Evolutionary conservation across 2,329 filamentous ascomycete genomes (phyloP), one percentile per base, ranked within the genome.

Genomic region (Fusarium marasasianum): DNA sequence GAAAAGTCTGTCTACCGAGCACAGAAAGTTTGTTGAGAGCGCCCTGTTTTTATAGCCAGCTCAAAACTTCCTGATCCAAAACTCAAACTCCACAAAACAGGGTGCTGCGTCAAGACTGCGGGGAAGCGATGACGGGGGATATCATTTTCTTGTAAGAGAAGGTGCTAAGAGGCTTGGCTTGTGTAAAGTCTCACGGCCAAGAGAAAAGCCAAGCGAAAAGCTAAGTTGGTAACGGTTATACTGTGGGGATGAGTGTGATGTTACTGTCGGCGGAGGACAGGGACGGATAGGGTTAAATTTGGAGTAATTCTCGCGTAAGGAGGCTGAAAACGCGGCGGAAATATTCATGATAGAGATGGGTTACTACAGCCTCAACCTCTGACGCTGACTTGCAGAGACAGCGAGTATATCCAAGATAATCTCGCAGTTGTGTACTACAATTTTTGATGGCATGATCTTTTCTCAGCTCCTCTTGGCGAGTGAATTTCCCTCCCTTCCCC

Each of bases 141-240:
- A 44, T 69, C 48, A 56, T 66, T 73, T 44, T 29, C 71, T 62
- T 59, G 50, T 48, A 59, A 69, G 4, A 58, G 62, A 64, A 71
- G 71, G 71, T 64, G 63, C 53, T 53, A 53, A 63, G 51, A 47
- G 37, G 50, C 71, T 74, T 74, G 66, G 71, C 66, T 57, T 54
- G 35, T 29, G 50, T 31, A 54, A 41, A 24, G 1, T n/a, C 31
- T 41, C 14, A 31, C 37, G 3, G 56, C 51, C 57, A 63, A 67
- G 65, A n/a, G 22, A 48, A 40, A 56, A 53, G 71, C 66, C 70
- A 73, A 63, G 56, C 9, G n/a, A 12, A 56, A 66, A 71, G 65
- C 66, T 26, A 65, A 69, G 50, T 24, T 37, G 20, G 20, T 41
- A 24, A 41, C 31, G 56, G 56, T 37, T 38, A 58, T 58, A 58